Conservation (phyloP, 805 yeast genomes). For the Nakazawaea sp. region DNA sequence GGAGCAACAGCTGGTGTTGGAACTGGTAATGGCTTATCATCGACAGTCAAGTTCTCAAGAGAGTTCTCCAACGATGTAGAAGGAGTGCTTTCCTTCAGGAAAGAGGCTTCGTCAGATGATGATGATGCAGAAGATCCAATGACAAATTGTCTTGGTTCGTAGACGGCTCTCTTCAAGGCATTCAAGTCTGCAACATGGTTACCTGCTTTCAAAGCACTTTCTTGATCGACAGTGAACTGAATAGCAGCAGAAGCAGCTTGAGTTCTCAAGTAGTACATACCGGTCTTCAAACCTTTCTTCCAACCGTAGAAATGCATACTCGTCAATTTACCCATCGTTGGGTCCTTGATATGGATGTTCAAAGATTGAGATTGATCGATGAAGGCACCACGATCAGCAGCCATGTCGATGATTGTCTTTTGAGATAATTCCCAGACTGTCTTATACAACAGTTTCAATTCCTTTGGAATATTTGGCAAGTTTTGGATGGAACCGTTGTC, state of each 20-base stretch:
- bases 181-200: slow-evolving; percentile 14
- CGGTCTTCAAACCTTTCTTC: slow-evolving; percentile 97
- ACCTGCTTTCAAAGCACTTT: slow-evolving; percentile 26
- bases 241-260: slow-evolving; percentile 97
- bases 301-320: slow-evolving; percentile 99
- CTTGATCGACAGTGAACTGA: slow-evolving; percentile 73
- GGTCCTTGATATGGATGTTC: slow-evolving; percentile 81
- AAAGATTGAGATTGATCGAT: slow-evolving; percentile 90
- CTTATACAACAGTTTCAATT: slow-evolving; percentile 71
- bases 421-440: slow-evolving; percentile 98
- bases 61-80: slow-evolving; percentile 35
- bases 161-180: slow-evolving; percentile 30
- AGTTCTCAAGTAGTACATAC: slow-evolving; percentile 96
- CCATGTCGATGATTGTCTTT: slow-evolving; percentile 77
- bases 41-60: slow-evolving; percentile 36
- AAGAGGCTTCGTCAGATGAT: slow-evolving; percentile 22
- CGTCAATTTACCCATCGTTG: slow-evolving; percentile 94
- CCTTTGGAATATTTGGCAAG: slow-evolving; percentile 66
- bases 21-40: slow-evolving; percentile 13
- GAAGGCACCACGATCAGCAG: slow-evolving; percentile 69
- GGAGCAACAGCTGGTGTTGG: slow-evolving; percentile 13
- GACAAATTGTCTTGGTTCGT: slow-evolving; percentile 13
- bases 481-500: slow-evolving; percentile 83
- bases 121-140: slow-evolving; percentile 20
- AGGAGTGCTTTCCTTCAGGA: slow-evolving; percentile 19